A percentile compares a stretch with the other conserved stretches of the same genome.
Conservation (phyloP, 805 yeast species). For the Isabelozyma pseudorhagii region DNA sequence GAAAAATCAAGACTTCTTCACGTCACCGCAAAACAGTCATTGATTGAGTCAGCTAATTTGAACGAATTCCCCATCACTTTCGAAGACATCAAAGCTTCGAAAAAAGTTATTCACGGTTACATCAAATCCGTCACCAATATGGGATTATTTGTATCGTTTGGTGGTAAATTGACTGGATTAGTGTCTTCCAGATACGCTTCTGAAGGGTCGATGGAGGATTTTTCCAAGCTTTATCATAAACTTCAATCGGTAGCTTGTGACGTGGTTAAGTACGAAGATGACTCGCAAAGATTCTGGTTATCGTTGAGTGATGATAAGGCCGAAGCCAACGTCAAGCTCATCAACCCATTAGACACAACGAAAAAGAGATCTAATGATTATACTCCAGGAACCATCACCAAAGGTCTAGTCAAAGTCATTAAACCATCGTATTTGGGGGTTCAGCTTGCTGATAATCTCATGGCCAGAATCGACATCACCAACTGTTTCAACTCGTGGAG, state of each 20-base stretch:
- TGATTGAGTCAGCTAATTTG: slow-evolving; percentile 60
- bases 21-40: slow-evolving; percentile 60
- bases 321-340: slow-evolving; percentile 21
- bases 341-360: slow-evolving; percentile 60
- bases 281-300: slow-evolving; percentile 66
- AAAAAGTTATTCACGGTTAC: slow-evolving; percentile 60
- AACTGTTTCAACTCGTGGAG: slow-evolving; percentile 55
- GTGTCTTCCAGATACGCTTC: slow-evolving; percentile 72
- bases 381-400: slow-evolving; percentile 57
- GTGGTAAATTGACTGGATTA: slow-evolving; percentile 76
- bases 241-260: slow-evolving; percentile 72
- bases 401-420: slow-evolving; percentile 57
- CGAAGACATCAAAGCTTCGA: slow-evolving; percentile 50
- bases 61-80: slow-evolving; percentile 55
- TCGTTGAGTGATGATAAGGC: slow-evolving; percentile 40
- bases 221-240: slow-evolving; percentile 50
- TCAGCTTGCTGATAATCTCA: slow-evolving; percentile 69
- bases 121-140: slow-evolving; percentile 72
- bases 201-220: slow-evolving; percentile 47
- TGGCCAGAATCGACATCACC: slow-evolving; percentile 76
- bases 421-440: slow-evolving; percentile 75
- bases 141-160: slow-evolving; percentile 84
- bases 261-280: slow-evolving; percentile 66
- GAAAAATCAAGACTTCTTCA: slow-evolving; percentile 56
- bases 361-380: slow-evolving; percentile 50